Percentiles rank a stretch among this genome's conserved stretches.
Conservation (phyloP, 495 filamentous ascomycete genomes). For the Cudoniella acicularis region DNA sequence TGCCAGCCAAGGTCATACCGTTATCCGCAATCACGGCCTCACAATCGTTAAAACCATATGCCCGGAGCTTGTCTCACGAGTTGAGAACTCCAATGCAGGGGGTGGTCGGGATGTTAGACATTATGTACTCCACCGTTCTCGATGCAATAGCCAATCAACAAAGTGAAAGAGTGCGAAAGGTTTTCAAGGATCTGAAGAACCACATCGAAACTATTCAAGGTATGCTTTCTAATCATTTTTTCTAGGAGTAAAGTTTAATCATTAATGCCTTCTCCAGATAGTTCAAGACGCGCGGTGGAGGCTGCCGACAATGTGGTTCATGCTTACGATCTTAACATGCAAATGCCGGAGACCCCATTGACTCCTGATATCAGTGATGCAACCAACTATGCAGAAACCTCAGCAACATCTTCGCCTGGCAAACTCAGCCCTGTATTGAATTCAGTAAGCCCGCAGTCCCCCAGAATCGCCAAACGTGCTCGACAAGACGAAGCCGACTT, state of each 20-base stretch:
- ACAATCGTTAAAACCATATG: slow-evolving; percentile 74
- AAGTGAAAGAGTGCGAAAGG: slow-evolving; percentile 43
- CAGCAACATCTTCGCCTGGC: not conserved
- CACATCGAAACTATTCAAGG: slow-evolving; percentile 77
- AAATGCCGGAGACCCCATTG: slow-evolving; percentile 59
- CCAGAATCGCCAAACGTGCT: slow-evolving; percentile 10
- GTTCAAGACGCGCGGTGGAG: slow-evolving; percentile 72
- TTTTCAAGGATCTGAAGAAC: slow-evolving; percentile 63
- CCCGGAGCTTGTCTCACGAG: slow-evolving; percentile 75
- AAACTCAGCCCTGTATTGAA: not conserved
- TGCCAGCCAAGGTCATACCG: slow-evolving; percentile 41
- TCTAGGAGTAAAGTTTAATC: not conserved
- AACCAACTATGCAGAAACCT: not conserved
- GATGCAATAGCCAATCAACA: slow-evolving; percentile 60
- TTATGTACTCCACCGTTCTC: slow-evolving; percentile 76
- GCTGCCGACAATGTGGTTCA: slow-evolving; percentile 83
- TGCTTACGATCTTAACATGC: slow-evolving; percentile 85
- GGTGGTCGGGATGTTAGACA: slow-evolving; percentile 80
- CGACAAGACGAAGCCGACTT: slow-evolving; percentile 11
- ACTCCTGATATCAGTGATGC: slow-evolving; percentile 12
- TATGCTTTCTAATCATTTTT: slow-evolving; percentile 23
- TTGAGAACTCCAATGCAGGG: slow-evolving; percentile 83
- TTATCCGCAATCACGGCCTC: slow-evolving; percentile 48
- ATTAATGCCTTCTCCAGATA: slow-evolving; percentile 44
- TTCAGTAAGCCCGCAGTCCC: not conserved